Conservation (phyloP, 495 filamentous ascomycete genomes). For the Hypoxylon fragiforme region DNA sequence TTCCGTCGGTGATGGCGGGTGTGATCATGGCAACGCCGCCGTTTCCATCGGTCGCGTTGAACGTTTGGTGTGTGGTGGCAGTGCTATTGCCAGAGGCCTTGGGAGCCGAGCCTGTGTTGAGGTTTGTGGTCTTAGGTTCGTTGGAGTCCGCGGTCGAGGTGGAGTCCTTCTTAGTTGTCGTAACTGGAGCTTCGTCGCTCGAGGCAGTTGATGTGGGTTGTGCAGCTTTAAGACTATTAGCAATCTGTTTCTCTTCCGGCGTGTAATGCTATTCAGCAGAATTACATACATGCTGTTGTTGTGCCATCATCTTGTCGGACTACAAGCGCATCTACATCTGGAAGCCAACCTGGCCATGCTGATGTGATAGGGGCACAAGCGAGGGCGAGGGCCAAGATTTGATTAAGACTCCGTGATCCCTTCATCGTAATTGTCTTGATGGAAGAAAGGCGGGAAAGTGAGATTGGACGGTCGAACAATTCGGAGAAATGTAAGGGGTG, state of each 20-base stretch:
- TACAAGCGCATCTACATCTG: conserved; percentile 24
- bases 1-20: conserved; percentile 59
- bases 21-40: conserved; percentile 85
- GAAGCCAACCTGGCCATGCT: conserved; percentile 28
- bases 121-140: conserved; percentile 28
- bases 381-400: conserved; percentile 26
- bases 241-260: conserved; percentile 1
- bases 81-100: conserved; percentile 37
- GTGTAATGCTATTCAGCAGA: neutral
- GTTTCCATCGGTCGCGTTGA: conserved; percentile 62
- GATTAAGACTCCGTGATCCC: conserved; percentile 27
- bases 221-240: conserved; percentile 25
- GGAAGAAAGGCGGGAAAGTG: conserved; percentile 14
- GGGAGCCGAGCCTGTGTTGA: conserved; percentile 40
- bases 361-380: conserved; percentile 26
- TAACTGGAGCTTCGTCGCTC: too few species aligned
- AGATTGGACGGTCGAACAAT: conserved; percentile 8
- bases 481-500: conserved; percentile 3
- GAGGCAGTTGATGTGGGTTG: conserved; percentile 23
- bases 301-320: conserved; percentile 29
- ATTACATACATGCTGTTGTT: conserved; percentile 21
- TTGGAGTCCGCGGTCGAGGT: neutral
- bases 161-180: neutral
- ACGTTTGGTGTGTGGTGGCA: conserved; percentile 54
- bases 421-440: conserved; percentile 21